A percentile compares a stretch with the other conserved stretches of the same genome.
phyloP scores from a whole-genome alignment of 495 filamentous ascomycete species.

The Hyaloscypha hepaticicola region DNA sequence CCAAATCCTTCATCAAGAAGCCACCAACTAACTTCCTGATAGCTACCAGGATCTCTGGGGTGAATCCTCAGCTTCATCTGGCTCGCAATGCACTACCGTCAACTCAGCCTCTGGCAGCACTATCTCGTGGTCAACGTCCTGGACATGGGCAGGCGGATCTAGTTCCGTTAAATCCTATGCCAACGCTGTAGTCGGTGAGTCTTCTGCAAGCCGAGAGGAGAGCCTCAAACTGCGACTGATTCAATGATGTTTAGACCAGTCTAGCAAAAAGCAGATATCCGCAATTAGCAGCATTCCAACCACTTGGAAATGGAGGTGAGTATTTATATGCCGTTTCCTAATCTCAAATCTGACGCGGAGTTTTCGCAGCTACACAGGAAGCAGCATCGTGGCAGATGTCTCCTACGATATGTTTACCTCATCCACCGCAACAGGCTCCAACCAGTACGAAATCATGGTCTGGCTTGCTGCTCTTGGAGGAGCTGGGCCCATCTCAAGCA shows the following conservation, averaged over 20 bases:
- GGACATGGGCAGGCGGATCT: conserved; percentile 54
- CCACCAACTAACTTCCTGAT: not conserved
- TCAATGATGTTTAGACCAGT: conserved; percentile 28
- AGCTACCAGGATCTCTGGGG: conserved; percentile 54
- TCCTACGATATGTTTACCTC: conserved; percentile 65
- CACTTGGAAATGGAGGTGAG: conserved; percentile 53
- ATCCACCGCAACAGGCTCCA: conserved; percentile 41
- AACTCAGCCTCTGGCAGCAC: conserved; percentile 45
- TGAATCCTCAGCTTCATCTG: conserved; percentile 45
- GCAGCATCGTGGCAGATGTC: conserved; percentile 57
- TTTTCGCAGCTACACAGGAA: conserved; percentile 52
- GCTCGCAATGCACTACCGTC: conserved; percentile 57
- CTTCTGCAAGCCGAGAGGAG: not conserved
- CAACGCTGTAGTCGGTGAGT: conserved; percentile 42
- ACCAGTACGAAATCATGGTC: conserved; percentile 70
- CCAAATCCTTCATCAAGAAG: not conserved
- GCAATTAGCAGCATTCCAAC: conserved; percentile 50
- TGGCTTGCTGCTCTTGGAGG: conserved; percentile 64
- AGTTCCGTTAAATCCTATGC: conserved; percentile 60
- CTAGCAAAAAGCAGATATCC: conserved; percentile 47
- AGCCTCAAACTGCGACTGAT: not conserved
- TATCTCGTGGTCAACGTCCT: conserved; percentile 57
- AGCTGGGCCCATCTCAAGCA: conserved; percentile 61
- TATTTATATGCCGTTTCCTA: not conserved
- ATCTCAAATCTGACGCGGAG: not conserved